A percentile compares a stretch with the other conserved stretches of the same genome.
phyloP scores from a whole-genome alignment of 2,329 filamentous ascomycete genomes.

The Cryphonectria naterciae region DNA sequence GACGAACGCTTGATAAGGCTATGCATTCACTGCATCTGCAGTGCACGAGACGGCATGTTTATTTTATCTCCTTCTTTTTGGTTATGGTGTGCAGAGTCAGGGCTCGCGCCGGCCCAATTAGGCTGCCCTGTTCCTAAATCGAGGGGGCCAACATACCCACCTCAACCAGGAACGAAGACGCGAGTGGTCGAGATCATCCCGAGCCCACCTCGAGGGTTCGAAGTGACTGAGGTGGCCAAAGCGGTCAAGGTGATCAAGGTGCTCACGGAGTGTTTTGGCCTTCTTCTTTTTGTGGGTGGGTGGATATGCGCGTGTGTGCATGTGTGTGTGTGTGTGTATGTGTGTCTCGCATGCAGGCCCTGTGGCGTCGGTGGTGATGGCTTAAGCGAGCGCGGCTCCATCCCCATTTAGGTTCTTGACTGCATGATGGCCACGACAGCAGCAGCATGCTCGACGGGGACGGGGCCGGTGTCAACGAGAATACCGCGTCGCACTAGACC shows the following conservation, averaged over 20 bases:
- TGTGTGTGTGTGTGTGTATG: no score
- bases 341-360: neutral
- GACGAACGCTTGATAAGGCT: slow-evolving; percentile 1
- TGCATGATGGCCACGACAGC: neutral
- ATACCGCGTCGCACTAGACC: neutral
- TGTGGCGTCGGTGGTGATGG: neutral
- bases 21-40: slow-evolving; percentile 3
- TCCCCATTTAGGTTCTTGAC: neutral
- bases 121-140: neutral
- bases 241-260: neutral
- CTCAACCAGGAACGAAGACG: neutral
- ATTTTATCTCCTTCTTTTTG: neutral
- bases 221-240: neutral
- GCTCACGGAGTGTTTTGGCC: neutral
- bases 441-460: neutral
- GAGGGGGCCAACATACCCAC: neutral
- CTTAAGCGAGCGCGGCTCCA: neutral
- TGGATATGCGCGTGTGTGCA: neutral
- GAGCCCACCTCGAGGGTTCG: neutral
- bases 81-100: neutral
- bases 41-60: neutral
- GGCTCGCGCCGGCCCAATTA: neutral
- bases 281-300: neutral
- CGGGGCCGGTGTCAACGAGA: neutral
- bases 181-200: slow-evolving; percentile 2